Conservation (phyloP, 495 filamentous ascomycete species). For the Xylaria telfairii region DNA sequence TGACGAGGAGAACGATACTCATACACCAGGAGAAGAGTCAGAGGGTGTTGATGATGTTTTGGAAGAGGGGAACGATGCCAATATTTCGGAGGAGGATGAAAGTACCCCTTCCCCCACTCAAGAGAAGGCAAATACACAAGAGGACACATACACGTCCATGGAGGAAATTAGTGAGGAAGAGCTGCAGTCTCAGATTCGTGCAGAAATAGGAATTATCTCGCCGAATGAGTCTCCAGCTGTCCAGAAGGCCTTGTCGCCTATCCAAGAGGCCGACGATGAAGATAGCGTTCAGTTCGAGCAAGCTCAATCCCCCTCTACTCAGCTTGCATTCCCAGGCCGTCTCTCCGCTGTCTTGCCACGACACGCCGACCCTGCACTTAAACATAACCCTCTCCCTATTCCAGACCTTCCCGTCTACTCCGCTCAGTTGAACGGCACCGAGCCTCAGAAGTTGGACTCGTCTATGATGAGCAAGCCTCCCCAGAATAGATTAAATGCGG, state of each 20-base stretch:
- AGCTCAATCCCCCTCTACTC: constrained; percentile 39
- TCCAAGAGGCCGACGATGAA: constrained; percentile 28
- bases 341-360: constrained; percentile 58
- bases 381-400: constrained; percentile 30
- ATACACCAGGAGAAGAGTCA: background rate
- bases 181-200: constrained; percentile 20
- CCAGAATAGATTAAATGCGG: background rate
- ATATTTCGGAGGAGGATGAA: constrained; percentile 1
- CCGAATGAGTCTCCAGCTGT: constrained; percentile 21
- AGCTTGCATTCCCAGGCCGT: constrained; percentile 54
- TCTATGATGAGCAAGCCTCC: background rate
- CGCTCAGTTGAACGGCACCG: background rate
- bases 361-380: constrained; percentile 53
- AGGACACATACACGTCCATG: background rate
- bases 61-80: constrained; percentile 10
- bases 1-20: background rate
- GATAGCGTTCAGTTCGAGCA: constrained; percentile 20
- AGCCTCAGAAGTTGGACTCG: background rate
- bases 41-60: background rate
- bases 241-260: background rate
- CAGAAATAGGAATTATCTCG: constrained; percentile 7
- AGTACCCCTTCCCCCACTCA: background rate
- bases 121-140: too few species aligned
- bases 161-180: constrained; percentile 23
- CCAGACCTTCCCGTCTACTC: constrained; percentile 13